phyloP scores from a whole-genome alignment of 441 rosid genomes.

The Sinapis alba region DNA sequence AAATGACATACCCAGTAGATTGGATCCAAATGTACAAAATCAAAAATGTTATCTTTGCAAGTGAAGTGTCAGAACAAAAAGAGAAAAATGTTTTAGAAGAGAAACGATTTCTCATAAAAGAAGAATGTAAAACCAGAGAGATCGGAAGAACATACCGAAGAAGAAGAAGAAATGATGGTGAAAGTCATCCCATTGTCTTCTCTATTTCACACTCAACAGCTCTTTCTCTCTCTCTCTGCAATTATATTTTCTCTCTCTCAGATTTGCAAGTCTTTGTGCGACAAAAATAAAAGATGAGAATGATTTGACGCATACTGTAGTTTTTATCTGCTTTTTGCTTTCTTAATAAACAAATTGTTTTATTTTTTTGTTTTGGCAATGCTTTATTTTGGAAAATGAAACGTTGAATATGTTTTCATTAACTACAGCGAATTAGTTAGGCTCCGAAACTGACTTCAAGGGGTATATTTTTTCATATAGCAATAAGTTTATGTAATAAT shows the following conservation, averaged over 20 bases:
- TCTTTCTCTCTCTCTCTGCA: conserved; percentile 26
- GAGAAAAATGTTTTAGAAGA: neutral
- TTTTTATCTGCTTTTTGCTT: neutral
- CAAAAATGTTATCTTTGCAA: conserved; percentile 8
- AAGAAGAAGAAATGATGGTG: conserved; percentile 32
- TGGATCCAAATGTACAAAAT: conserved; percentile 30
- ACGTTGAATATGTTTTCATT: conserved; percentile 10
- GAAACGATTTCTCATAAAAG: neutral
- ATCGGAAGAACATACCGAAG: conserved; percentile 25
- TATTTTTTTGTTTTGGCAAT: neutral
- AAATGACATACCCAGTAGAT: conserved; percentile 31
- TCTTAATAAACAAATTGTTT: neutral
- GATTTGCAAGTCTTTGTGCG: conserved; percentile 41
- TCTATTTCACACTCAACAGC: conserved; percentile 56
- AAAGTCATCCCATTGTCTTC: conserved; percentile 64
- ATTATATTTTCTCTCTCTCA: conserved; percentile 40
- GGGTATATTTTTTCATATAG: neutral
- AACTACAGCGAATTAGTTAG: neutral
- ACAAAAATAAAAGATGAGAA: conserved; percentile 35
- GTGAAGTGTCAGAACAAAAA: conserved; percentile 31
- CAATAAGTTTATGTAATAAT: conserved; percentile 19
- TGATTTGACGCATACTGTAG: conserved; percentile 41
- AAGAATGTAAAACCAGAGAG: conserved; percentile 7
- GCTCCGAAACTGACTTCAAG: conserved; percentile 3
- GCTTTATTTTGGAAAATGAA: conserved; percentile 29